Evolutionary conservation across 176 grass and related monocot species (phyloP), one percentile per base, ranked within the genome.

Genomic region (Carex cristatella): DNA sequence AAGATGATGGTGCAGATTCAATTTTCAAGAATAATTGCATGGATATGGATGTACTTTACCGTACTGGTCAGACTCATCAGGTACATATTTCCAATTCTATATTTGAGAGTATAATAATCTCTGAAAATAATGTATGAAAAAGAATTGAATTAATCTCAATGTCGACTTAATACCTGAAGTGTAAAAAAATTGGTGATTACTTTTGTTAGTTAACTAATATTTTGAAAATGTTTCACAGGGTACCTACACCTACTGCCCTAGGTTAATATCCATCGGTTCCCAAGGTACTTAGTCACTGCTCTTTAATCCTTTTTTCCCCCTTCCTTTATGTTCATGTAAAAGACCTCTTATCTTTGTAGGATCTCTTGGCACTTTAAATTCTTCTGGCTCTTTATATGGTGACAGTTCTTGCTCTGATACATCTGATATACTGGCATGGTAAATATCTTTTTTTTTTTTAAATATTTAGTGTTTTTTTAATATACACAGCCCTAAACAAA

Each of bases 31-130:
- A 71, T 81, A 86, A 88, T 35, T 30, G 23, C 49, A 87, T 94
- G 55, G 88, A 95, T 84, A 94, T 94, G 96, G 90, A 95, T 85
- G 88, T 94, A 14, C 66, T 95, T 73, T 98, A 95, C 77, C 96
- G 90, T 18, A 54, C 89, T 28, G 88, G 96, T 78, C 88, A 94
- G 92, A 94, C 89, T 78, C 90, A 86, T 31, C 93, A 95, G 96
- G 96, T 99, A 71, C 4, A 53, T 13, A 57, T 82, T 72, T 57
- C 5, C 63, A 37, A 23, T 84, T 84, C 15, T 59, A 48, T 72
- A 5, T 46, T 58, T 14, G n/a, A 61, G 54, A 30, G 44, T 7
- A 15, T 0, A 15, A 69, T 18, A 10, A 40, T 87, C n/a, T n/a
- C 23, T 71, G 38, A 1, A 68, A 68, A 54, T 9, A 4, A 3